Conservation (phyloP, 1,139 yeast species). For the Zygosaccharomyces pseudobailii region DNA sequence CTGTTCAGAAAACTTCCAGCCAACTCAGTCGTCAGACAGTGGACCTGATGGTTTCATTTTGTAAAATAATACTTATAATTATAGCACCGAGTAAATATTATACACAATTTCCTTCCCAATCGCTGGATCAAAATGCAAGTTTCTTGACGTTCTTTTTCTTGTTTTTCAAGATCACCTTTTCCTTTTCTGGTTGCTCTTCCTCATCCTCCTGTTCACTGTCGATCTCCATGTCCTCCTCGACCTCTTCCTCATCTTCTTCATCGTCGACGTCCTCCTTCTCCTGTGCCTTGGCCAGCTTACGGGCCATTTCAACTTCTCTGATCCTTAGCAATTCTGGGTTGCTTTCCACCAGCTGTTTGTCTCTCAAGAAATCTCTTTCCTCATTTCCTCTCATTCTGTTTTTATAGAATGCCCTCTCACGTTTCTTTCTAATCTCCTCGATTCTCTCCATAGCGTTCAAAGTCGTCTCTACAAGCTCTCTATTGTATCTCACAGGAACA, state of each 20-base stretch:
- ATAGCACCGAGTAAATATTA: conserved; percentile 1
- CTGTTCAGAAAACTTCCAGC: conserved; percentile 16
- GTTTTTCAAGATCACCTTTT: conserved; percentile 75
- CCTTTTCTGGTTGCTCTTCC: conserved; percentile 50
- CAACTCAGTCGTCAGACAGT: conserved; percentile 9
- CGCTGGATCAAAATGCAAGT: conserved; percentile 29
- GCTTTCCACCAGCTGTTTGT: conserved; percentile 79
- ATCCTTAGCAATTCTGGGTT: conserved; percentile 85
- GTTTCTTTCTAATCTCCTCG: conserved; percentile 90
- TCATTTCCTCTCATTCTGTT: conserved; percentile 98
- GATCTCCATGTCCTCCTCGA: conserved; percentile 41
- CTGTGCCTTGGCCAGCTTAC: conserved; percentile 67
- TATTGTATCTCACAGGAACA: conserved; percentile 94
- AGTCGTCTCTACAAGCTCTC: conserved; percentile 92
- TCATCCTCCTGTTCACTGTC: conserved; percentile 41
- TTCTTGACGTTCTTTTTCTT: conserved; percentile 44
- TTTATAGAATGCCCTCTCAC: conserved; percentile 98
- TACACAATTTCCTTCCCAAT: conserved; percentile 5
- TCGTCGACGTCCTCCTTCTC: conserved; percentile 52
- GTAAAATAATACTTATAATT: conserved; percentile 7
- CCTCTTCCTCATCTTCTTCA: conserved; percentile 43
- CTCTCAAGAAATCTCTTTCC: conserved; percentile 78
- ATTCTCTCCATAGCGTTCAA: conserved; percentile 93
- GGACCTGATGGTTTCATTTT: conserved; percentile 6
- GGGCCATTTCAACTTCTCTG: conserved; percentile 88